A percentile compares a stretch with the other conserved stretches of the same genome.
Conservation (phyloP, 2,329 filamentous ascomycete species). For the Fusarium nisikadoi region DNA sequence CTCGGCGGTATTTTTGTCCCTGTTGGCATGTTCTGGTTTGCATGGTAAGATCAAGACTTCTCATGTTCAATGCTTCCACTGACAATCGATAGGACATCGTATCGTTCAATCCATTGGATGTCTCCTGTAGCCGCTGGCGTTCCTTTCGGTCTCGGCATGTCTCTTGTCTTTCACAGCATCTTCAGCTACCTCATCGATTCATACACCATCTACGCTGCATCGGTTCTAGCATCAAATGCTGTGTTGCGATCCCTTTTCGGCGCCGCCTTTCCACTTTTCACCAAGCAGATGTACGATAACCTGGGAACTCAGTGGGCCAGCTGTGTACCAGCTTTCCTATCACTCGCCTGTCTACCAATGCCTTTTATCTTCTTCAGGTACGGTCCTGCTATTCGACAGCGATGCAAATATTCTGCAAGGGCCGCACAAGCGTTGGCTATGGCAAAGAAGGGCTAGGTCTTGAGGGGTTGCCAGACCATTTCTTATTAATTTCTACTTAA, state of each 20-base stretch:
- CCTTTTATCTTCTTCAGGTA: slow-evolving; percentile 39
- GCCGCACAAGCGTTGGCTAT: slow-evolving; percentile 26
- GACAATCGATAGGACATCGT: slow-evolving; percentile 27
- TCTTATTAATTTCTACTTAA: neutral
- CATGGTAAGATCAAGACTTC: slow-evolving; percentile 59
- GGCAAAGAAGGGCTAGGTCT: neutral
- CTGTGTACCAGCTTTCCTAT: slow-evolving; percentile 34
- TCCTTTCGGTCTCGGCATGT: slow-evolving; percentile 66
- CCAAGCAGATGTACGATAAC: slow-evolving; percentile 42
- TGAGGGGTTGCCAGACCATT: neutral
- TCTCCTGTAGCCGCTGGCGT: slow-evolving; percentile 58
- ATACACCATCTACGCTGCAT: slow-evolving; percentile 81
- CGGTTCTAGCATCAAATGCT: slow-evolving; percentile 70
- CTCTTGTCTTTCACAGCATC: slow-evolving; percentile 72
- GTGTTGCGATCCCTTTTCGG: slow-evolving; percentile 37
- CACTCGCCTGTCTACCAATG: slow-evolving; percentile 38
- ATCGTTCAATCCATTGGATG: slow-evolving; percentile 62
- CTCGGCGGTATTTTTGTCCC: slow-evolving; percentile 69
- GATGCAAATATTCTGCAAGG: slow-evolving; percentile 40
- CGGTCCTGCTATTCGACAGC: slow-evolving; percentile 32
- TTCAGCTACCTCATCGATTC: slow-evolving; percentile 76
- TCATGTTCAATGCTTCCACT: neutral
- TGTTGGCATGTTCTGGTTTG: slow-evolving; percentile 72
- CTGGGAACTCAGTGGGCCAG: slow-evolving; percentile 43
- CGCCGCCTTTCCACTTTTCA: slow-evolving; percentile 41